Evolutionary conservation across 371 early-diverging fungal species (phyloP), one percentile per base, ranked within the genome.

Genomic region (Mortierella sp.): DNA sequence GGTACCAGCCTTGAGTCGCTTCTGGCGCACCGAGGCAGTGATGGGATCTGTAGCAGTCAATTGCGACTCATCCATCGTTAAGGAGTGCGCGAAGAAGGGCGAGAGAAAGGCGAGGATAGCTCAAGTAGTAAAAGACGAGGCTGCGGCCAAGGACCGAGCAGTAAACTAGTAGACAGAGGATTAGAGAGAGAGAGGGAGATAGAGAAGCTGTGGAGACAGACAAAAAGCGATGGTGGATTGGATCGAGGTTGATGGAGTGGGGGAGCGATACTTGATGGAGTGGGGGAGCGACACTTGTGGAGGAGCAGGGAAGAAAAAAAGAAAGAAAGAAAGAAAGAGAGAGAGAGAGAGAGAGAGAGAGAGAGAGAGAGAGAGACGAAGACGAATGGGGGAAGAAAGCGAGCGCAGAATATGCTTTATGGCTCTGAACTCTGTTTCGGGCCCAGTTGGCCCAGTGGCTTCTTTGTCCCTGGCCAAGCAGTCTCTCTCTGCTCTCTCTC

Each of bases 1-100:
- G 14, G 77, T 77, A 19, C 77, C 77, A 7, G 77, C 77, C 50
- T 77, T 77, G 59, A 77, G 77, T 11, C 77, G 68, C 51, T 77
- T 77, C 61, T 77, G 77, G 30, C 77, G 77, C 44, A 60, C 60
- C 43, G 72, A 43, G 7, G 23, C 53, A 21, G 18, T 37, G 45
- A 12, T 60, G 60, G 4, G 47, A 60, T 29, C 47, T 14, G 19
- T 11, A 12, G 43, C 48, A 19, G 19, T 61, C 37, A 37, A 37
- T 9, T 37, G 37, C 3, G 37, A 26, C 16, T 48, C 21, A 19
- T 46, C 46, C 46, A 60, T 9, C 16, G 30, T 15, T 4, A 14
- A 5, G 51, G 12, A 47, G 7, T 11, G 11, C 7, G 9, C 15
- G 25, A 12, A 25, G 23, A 19, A 12, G 23, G 46, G 45, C n/a